A percentile compares a stretch with the other conserved stretches of the same genome.
Evolutionary conservation across 345 rosid species (phyloP).

Genomic region (Citrus medica): DNA sequence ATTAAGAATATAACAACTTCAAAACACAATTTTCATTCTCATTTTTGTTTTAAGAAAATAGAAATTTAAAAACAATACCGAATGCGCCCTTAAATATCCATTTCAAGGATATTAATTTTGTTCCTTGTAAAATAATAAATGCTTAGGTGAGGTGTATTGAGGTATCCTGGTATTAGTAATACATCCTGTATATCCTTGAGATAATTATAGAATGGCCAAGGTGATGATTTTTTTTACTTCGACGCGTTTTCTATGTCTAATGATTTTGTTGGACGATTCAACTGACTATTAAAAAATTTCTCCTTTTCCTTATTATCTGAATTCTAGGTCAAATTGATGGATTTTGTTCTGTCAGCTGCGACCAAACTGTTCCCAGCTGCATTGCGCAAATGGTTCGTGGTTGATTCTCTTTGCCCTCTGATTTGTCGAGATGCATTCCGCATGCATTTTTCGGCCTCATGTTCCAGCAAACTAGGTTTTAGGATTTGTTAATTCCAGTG

Average conservation of each 20-base stretch:
- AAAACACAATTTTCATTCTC: no score
- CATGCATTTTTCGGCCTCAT: background rate
- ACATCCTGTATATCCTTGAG: background rate
- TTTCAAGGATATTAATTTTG: background rate
- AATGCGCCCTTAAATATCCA: background rate
- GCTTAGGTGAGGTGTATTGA: background rate
- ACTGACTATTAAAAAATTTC: background rate
- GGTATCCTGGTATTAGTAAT: background rate
- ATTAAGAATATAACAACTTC: no score
- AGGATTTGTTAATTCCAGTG: background rate
- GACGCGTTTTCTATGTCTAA: background rate
- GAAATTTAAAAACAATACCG: no score
- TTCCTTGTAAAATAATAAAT: background rate
- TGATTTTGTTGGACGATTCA: background rate
- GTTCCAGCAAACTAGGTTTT: slow-evolving; percentile 10
- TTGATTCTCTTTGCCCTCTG: background rate
- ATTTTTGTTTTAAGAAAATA: no score
- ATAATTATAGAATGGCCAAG: background rate
- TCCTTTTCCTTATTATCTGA: background rate
- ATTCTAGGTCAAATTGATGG: background rate
- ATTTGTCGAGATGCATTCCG: background rate
- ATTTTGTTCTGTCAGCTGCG: background rate
- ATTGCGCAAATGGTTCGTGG: slow-evolving; percentile 1
- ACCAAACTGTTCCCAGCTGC: background rate
- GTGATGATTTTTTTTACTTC: background rate